A percentile compares a stretch with the other conserved stretches of the same genome.
Conservation (phyloP, 345 rosid genomes). For the Linum trigynum region DNA sequence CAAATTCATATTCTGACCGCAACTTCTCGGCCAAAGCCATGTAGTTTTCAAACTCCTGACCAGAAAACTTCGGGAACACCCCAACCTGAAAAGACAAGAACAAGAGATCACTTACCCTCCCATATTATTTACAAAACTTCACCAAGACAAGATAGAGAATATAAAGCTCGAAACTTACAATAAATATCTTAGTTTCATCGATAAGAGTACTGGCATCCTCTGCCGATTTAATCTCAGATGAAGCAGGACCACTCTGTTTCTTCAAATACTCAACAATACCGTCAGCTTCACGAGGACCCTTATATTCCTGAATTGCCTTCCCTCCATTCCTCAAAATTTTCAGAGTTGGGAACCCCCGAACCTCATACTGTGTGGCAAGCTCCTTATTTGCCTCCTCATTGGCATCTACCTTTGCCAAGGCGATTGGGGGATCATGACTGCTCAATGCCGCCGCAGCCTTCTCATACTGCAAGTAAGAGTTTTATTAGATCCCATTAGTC, state of each 20-base stretch:
- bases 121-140: background rate
- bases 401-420: slow-evolving; percentile 90
- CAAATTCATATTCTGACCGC: slow-evolving; percentile 82
- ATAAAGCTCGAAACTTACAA: slow-evolving; percentile 39
- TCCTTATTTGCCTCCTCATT: slow-evolving; percentile 58
- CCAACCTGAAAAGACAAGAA: slow-evolving; percentile 53
- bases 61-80: slow-evolving; percentile 84
- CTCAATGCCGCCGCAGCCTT: slow-evolving; percentile 82
- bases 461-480: slow-evolving; percentile 50
- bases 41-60: slow-evolving; percentile 72
- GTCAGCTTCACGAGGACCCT: slow-evolving; percentile 92
- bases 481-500: background rate
- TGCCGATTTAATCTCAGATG: slow-evolving; percentile 57
- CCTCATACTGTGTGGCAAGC: slow-evolving; percentile 42
- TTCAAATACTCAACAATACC: slow-evolving; percentile 76
- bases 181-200: slow-evolving; percentile 52
- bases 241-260: slow-evolving; percentile 92
- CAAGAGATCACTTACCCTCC: background rate
- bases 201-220: slow-evolving; percentile 53
- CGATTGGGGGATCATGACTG: slow-evolving; percentile 46
- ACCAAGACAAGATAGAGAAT: background rate
- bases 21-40: slow-evolving; percentile 62
- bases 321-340: slow-evolving; percentile 87
- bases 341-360: slow-evolving; percentile 80
- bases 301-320: slow-evolving; percentile 63